Evolutionary conservation across 1,284 basidiomycete genomes (phyloP).

Genomic region (Fomitiporia mediterranea): DNA sequence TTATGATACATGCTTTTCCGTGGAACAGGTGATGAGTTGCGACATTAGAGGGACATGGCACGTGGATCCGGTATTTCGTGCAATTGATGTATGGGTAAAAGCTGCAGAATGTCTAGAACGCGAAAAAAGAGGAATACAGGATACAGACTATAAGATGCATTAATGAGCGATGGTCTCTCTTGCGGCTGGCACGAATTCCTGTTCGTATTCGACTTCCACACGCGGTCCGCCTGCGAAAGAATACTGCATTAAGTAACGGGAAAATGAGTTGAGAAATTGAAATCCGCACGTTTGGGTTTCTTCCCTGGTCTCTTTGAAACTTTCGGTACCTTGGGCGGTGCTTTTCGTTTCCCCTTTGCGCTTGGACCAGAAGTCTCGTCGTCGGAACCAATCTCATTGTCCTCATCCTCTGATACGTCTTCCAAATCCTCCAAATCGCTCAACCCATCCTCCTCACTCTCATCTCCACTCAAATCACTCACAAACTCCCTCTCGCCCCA

Average conservation of each 20-base stretch:
- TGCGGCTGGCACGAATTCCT: constrained; percentile 42
- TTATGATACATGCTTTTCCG: too few species aligned
- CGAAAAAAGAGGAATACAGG: neutral
- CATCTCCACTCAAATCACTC: constrained; percentile 73
- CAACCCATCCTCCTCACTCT: constrained; percentile 52
- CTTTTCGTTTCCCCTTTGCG: constrained; percentile 67
- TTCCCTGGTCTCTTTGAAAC: constrained; percentile 49
- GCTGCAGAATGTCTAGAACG: neutral
- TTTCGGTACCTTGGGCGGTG: constrained; percentile 35
- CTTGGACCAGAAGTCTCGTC: constrained; percentile 26
- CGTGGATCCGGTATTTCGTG: too few species aligned
- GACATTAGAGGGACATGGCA: too few species aligned
- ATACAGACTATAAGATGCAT: neutral
- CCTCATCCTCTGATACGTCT: constrained; percentile 38
- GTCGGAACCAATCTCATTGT: constrained; percentile 30
- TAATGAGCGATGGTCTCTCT: constrained; percentile 16
- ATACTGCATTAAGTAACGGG: constrained; percentile 22
- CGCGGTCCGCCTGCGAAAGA: constrained; percentile 58
- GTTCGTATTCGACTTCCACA: constrained; percentile 94
- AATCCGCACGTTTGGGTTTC: constrained; percentile 53
- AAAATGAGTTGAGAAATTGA: constrained; percentile 1
- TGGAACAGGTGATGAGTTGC: too few species aligned
- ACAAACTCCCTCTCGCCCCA: constrained; percentile 76
- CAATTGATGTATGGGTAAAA: neutral
- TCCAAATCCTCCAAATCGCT: constrained; percentile 71